These are phyloP conservation scores for Henckelia pumila DNA, from an alignment of 257 asterid genomes.

Conservation along the genomic window DNA sequence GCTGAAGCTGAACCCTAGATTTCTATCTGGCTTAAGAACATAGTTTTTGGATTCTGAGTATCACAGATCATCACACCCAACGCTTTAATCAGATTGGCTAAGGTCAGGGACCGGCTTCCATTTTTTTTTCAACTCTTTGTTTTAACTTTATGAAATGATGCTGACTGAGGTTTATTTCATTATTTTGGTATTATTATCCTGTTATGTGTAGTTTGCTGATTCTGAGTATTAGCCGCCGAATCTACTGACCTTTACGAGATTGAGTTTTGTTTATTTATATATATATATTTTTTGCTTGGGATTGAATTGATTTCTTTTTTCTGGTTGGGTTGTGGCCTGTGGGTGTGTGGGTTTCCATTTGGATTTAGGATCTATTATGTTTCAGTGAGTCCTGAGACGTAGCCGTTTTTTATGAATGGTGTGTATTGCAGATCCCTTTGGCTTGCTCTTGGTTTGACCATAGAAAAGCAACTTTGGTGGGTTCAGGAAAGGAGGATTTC, in stretches of 20 bases:
- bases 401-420: slow-evolving; percentile 9
- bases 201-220: slow-evolving; percentile 20
- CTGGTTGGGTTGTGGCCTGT: not conserved
- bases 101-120: slow-evolving; percentile 26
- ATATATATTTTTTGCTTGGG: slow-evolving; percentile 22
- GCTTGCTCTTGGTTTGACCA: slow-evolving; percentile 17
- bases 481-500: slow-evolving; percentile 7
- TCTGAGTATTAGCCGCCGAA: slow-evolving; percentile 1
- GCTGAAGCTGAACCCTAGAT: slow-evolving; percentile 36
- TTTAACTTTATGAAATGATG: slow-evolving; percentile 12
- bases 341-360: slow-evolving; percentile 33
- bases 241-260: not conserved
- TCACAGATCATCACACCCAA: slow-evolving; percentile 19
- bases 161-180: not conserved
- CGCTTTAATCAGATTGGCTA: slow-evolving; percentile 18
- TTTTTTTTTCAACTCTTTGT: not conserved
- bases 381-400: not conserved
- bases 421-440: slow-evolving; percentile 35
- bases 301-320: slow-evolving; percentile 17
- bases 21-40: slow-evolving; percentile 32
- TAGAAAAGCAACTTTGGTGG: slow-evolving; percentile 12
- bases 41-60: slow-evolving; percentile 32
- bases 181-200: not conserved
- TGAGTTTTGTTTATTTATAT: not conserved
- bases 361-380: slow-evolving; percentile 17